These are phyloP conservation scores for Emergomyces pasteurianus DNA, from an alignment of 2,329 filamentous ascomycete species.

Conservation along the genomic window DNA sequence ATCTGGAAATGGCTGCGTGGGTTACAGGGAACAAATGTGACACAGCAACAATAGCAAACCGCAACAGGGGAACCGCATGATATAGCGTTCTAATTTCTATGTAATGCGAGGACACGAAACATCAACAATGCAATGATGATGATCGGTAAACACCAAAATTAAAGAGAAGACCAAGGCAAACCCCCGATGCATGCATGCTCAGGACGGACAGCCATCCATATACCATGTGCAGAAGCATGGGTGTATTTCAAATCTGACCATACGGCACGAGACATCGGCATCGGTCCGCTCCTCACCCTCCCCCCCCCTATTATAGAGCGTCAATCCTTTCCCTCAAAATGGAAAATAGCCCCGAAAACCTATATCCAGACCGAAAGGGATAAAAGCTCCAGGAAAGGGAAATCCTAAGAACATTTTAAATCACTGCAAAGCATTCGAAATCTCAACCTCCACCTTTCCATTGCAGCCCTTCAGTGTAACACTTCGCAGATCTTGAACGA, in stretches of 20 bases:
- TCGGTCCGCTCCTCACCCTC: too few relatives aligned
- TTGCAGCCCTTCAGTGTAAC: constrained; percentile 50
- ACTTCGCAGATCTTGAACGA: constrained; percentile 67
- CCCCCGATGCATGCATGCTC: not conserved
- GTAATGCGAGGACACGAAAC: not conserved
- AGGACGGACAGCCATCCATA: not conserved
- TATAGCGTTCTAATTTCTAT: not conserved
- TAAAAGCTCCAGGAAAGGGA: not conserved
- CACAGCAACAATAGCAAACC: not conserved
- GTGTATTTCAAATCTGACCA: not conserved
- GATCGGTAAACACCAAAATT: not conserved
- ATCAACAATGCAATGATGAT: not conserved
- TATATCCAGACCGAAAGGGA: not conserved
- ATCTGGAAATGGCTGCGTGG: not conserved
- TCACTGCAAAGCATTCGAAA: constrained; percentile 45
- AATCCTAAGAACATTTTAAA: not conserved
- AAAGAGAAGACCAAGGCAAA: not conserved
- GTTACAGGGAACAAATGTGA: not conserved
- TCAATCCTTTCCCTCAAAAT: not conserved
- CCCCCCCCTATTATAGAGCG: too few relatives aligned
- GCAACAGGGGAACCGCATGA: not conserved
- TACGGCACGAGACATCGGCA: not conserved
- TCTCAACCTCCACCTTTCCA: constrained; percentile 54
- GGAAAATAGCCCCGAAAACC: not conserved
- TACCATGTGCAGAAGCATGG: not conserved